Base-by-base conservation (phyloP, 1,139 yeast genomes). In the Zygoascus hellenicus region DNA sequence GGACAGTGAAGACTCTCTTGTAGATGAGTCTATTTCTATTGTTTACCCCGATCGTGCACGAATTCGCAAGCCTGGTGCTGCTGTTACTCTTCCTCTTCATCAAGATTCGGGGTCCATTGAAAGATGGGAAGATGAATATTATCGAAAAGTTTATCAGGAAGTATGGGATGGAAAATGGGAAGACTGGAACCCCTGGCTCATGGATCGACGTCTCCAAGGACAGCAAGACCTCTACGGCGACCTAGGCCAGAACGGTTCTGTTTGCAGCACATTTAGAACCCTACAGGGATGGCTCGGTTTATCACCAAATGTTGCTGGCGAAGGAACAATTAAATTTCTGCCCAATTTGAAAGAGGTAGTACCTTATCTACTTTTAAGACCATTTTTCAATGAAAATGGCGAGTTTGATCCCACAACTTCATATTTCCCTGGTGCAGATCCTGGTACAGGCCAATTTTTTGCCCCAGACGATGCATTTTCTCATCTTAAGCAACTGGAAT, bases 21-120 rank as follows among this genome's bases (percentile, higher is more conserved):
- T 49, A 0, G 57, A 63, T 11, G 51, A 74, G 22, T 53, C 71
- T 34, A 45, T 46, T 30, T 55, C 68, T 14, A 49, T 78, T 1
- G 63, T 74, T 1, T 82, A 75, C 58, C 87, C 87, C 0, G 72
- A 77, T 26, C 74, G 85, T 0, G 61, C 84, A 46, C 61, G 78
- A 52, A 70, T 74, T 45, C 61, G 78, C 45, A 62, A 64, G 9
- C 74, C 78, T 1, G 78, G 78, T 1, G 62, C 62, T n/a, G 44
- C 48, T 42, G 61, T 64, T 29, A 50, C 70, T 10, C 64, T 73
- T 35, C 68, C 67, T n/a, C 66, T 71, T 14, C 78, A 75, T 50
- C 59, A 67, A 6, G 79, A 75, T 53, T 39, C 48, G 5, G 48
- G 48, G 3, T 45, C 48, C 10, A 39, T 74, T 43, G 78, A 74